phyloP scores from a whole-genome alignment of 805 yeast species.

The Candida suzukii region DNA sequence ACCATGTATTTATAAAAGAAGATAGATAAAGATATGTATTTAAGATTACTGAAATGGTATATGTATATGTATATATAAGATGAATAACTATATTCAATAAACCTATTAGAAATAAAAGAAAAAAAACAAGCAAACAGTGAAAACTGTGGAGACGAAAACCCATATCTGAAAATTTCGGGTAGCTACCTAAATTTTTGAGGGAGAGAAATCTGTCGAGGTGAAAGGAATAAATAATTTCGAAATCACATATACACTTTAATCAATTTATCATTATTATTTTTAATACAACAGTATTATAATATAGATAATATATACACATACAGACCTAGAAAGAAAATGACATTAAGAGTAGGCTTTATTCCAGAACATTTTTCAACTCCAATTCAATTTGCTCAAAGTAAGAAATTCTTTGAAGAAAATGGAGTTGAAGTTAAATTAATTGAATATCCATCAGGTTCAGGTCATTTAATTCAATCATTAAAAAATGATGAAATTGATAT shows the following conservation, averaged over 20 bases:
- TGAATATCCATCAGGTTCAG: slow-evolving; percentile 82
- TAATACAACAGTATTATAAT: neutral
- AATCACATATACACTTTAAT: too few relatives aligned
- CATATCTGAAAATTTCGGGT: too few relatives aligned
- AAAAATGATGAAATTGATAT: slow-evolving; percentile 59
- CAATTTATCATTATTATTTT: too few relatives aligned
- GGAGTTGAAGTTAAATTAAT: slow-evolving; percentile 53
- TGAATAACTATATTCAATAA: too few relatives aligned
- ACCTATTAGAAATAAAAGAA: too few relatives aligned
- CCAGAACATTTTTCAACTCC: slow-evolving; percentile 95
- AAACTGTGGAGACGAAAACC: too few relatives aligned
- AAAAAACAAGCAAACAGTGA: too few relatives aligned
- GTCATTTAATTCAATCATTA: slow-evolving; percentile 72
- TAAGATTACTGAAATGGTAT: neutral
- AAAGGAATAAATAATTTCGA: too few relatives aligned
- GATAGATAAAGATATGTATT: slow-evolving; percentile 42
- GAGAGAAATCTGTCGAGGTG: too few relatives aligned
- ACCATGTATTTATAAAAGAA: slow-evolving; percentile 92
- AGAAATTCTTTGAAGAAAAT: slow-evolving; percentile 45
- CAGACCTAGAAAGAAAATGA: neutral
- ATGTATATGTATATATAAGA: neutral
- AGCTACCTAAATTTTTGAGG: too few relatives aligned
- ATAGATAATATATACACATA: neutral
- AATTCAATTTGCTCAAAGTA: slow-evolving; percentile 56
- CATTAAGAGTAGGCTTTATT: slow-evolving; percentile 64